These are phyloP conservation scores for Penicillium hordei DNA, from an alignment of 2,329 filamentous ascomycete genomes.

Conservation along the genomic window DNA sequence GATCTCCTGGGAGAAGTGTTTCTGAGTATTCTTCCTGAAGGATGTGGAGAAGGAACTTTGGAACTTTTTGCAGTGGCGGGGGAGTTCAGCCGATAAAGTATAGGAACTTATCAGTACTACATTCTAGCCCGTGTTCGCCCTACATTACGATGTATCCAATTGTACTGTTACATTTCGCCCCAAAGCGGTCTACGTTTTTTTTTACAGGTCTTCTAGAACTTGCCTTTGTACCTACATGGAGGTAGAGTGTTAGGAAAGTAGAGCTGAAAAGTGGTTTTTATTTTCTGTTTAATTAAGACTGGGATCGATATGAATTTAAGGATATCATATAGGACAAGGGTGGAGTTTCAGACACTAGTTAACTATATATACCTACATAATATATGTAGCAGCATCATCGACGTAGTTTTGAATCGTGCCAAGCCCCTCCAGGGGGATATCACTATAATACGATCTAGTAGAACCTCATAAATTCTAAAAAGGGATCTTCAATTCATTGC, in stretches of 20 bases:
- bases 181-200: constrained; percentile 6
- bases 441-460: background rate
- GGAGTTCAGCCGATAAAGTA: constrained; percentile 7
- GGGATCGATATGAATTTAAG: too few species aligned
- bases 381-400: too few species aligned
- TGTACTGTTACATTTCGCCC: constrained; percentile 2
- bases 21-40: background rate
- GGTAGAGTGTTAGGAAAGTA: background rate
- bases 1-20: background rate
- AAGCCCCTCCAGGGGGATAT: background rate
- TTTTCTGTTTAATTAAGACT: too few species aligned
- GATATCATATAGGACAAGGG: too few species aligned
- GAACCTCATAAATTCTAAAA: background rate
- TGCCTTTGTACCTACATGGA: background rate
- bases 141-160: background rate
- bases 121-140: background rate
- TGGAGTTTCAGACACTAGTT: background rate
- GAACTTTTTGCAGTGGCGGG: constrained; percentile 14
- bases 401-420: background rate
- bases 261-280: background rate
- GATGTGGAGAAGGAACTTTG: constrained; percentile 2
- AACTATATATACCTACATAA: background rate
- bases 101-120: constrained; percentile 6
- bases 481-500: background rate
- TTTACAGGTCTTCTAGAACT: background rate